These are phyloP conservation scores for Globisporangium perplexum DNA, from an alignment of 352 stramenopile species.

Conservation along the genomic window DNA sequence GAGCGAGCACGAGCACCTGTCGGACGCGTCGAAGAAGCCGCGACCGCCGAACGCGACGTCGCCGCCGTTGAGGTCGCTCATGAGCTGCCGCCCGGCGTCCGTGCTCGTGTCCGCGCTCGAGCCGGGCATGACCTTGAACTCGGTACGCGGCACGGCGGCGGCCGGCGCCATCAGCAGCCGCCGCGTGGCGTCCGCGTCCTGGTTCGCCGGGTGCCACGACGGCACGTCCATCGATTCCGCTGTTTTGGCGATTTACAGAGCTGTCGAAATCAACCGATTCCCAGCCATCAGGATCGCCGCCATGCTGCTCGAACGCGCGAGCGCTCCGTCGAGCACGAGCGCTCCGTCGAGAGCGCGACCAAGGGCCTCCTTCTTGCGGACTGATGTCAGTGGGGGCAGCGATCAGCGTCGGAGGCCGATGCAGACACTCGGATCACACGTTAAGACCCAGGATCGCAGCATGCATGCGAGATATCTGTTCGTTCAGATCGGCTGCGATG, in stretches of 20 bases:
- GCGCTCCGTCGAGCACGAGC: too few species aligned
- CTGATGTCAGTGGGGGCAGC: too few species aligned
- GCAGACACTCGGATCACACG: too few species aligned
- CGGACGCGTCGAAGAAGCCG: constrained; percentile 67
- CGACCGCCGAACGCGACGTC: constrained; percentile 28
- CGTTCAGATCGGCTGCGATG: too few species aligned
- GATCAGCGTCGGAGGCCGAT: too few species aligned
- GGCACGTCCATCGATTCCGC: constrained; percentile 54
- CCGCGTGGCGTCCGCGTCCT: constrained; percentile 34
- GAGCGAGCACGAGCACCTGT: constrained; percentile 21
- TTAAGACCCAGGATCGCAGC: too few species aligned
- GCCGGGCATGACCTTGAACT: constrained; percentile 67
- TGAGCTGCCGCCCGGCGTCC: constrained; percentile 52
- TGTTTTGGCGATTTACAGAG: too few species aligned
- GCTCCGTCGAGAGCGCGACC: too few species aligned
- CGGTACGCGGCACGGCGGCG: constrained; percentile 27
- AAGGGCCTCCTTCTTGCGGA: too few species aligned
- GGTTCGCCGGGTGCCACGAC: constrained; percentile 68
- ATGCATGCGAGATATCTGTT: too few species aligned
- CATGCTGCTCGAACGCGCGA: too few species aligned
- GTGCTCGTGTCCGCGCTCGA: constrained; percentile 57
- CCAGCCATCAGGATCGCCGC: background rate
- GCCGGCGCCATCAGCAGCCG: constrained; percentile 16
- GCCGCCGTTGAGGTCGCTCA: constrained; percentile 36
- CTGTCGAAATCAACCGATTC: too few species aligned